A percentile compares a stretch with the other conserved stretches of the same genome.
Evolutionary conservation across 257 asterid genomes (phyloP).

Genomic region (Penstemon eatonii): DNA sequence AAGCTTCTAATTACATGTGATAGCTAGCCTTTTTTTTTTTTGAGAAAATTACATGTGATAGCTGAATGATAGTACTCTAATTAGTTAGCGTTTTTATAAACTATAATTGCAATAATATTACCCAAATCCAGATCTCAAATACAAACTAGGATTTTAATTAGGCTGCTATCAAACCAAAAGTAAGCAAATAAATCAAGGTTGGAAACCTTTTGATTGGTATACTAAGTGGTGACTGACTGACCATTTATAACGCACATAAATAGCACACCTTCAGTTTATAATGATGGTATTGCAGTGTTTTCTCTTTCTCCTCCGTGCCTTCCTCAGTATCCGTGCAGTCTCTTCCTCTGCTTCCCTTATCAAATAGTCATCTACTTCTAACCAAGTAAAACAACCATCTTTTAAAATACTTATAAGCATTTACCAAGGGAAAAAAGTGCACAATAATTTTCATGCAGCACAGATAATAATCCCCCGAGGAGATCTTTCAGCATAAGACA

Average conservation of each 20-base stretch:
- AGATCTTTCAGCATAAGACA: slow-evolving; percentile 13
- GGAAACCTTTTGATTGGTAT: background rate
- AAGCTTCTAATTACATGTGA: slow-evolving; percentile 11
- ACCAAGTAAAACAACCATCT: slow-evolving; percentile 24
- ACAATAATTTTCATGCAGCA: slow-evolving; percentile 6
- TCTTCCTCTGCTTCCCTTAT: slow-evolving; percentile 57
- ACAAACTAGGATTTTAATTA: background rate
- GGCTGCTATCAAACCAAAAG: background rate
- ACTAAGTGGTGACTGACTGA: background rate
- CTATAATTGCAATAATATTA: background rate
- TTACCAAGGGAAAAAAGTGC: background rate
- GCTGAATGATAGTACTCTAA: slow-evolving; percentile 22
- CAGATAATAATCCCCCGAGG: background rate
- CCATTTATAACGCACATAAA: slow-evolving; percentile 7
- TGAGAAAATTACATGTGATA: background rate
- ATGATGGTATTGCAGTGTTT: slow-evolving; percentile 59
- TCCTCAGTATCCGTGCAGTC: slow-evolving; percentile 70
- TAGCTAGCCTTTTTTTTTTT: background rate
- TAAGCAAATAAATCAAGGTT: background rate
- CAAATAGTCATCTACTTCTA: slow-evolving; percentile 38
- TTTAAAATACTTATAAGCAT: slow-evolving; percentile 10
- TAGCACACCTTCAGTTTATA: slow-evolving; percentile 60
- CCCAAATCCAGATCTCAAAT: background rate
- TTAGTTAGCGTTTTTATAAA: slow-evolving; percentile 16
- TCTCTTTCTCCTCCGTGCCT: slow-evolving; percentile 89